Evolutionary conservation across 352 stramenopile species (phyloP), one percentile per base, ranked within the genome.

Genomic region (Pythium vanterpoolii): DNA sequence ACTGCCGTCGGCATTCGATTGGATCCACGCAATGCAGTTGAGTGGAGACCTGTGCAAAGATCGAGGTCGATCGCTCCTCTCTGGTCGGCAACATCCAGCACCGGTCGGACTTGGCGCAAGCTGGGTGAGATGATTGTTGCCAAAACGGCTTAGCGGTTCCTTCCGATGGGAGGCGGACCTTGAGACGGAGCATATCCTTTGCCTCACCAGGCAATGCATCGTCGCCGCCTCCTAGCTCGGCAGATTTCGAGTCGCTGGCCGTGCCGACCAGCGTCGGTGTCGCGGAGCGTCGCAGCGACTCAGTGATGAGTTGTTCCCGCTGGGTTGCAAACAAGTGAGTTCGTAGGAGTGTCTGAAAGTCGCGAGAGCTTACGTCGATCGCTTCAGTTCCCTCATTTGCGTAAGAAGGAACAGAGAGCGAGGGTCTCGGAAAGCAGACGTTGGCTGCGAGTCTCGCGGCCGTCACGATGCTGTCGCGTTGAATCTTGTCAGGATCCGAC

Each of bases 251-350:
- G 13, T 66, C 52, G 18, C 23, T 51, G 9, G 21, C 7, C 9
- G 36, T 21, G 0, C 28, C 23, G 0, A 21, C 34, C 1, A 48
- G 10, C 1, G 60, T 62, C 18, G 52, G 47, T 7, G 61, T 68
- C 7, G 18, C 39, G 1, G 53, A 51, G 10, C 54, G 61, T 9
- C 40, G 61, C 4, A 68, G 19, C 2, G 61, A 38, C 30, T 60
- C 46, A 1, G 38, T 10, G 30, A 68, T 63, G 38, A 68, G 27
- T 26, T 46, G 40, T 31, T 68, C 61, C 8, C 61, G 61, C 23
- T 68, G 61, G 1, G 23, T 40, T 6, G 27, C 39, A 39, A 68
- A 63, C 9, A 68, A 44, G 2, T 33, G 48, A 0, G 16, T 7
- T 0, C 51, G 23, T 28, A 67, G 5, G 5, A 53, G 62, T 8